A percentile compares a stretch with the other conserved stretches of the same genome.
Conservation (phyloP, 306 rosid genomes). For the Fragaria ananassa region DNA sequence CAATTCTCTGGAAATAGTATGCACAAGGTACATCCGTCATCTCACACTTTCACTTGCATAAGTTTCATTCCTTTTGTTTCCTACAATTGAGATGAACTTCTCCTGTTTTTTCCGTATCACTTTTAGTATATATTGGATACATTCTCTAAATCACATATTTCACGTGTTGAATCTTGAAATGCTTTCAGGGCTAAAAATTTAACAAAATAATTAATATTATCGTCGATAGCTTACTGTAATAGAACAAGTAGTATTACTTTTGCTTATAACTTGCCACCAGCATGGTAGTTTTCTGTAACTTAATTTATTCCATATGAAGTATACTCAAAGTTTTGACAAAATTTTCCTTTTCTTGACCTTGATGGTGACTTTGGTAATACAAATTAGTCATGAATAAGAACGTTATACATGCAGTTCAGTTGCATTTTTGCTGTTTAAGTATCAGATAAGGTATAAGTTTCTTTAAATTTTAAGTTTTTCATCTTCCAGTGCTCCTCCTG, state of each 20-base stretch:
- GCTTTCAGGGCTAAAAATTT: too few relatives aligned
- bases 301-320: not conserved
- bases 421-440: too few relatives aligned
- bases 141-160: not conserved
- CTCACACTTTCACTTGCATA: not conserved
- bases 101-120: not conserved
- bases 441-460: not conserved
- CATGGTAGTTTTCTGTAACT: not conserved
- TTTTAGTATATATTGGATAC: not conserved
- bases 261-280: not conserved
- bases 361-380: not conserved
- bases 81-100: not conserved
- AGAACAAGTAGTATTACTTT: not conserved
- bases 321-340: not conserved
- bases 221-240: not conserved
- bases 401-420: not conserved
- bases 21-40: constrained; percentile 54
- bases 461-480: constrained; percentile 6
- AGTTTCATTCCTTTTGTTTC: not conserved
- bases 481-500: constrained; percentile 56
- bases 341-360: not conserved
- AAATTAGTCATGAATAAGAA: not conserved
- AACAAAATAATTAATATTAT: not conserved
- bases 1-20: constrained; percentile 64
- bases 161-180: too few relatives aligned